These are phyloP conservation scores for Populus ilicifolia DNA, from an alignment of 345 rosid genomes.

Conservation along the genomic window DNA sequence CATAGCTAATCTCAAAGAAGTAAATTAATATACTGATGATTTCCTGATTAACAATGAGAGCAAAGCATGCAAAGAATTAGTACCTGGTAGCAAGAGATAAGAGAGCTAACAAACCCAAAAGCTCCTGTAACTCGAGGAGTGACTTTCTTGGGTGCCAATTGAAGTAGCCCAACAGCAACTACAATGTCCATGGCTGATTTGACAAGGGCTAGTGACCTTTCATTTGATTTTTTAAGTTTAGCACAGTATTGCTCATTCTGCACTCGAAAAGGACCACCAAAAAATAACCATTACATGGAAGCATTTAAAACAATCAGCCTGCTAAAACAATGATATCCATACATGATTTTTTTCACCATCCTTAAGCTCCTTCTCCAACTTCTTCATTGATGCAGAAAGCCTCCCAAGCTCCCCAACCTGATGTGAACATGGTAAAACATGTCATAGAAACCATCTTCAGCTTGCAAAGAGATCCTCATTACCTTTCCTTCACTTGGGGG, in stretches of 20 bases:
- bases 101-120: conserved; percentile 69
- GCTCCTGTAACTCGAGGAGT: conserved; percentile 93
- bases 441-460: background rate
- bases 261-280: background rate
- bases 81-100: conserved; percentile 98
- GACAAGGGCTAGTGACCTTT: conserved; percentile 73
- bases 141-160: conserved; percentile 75
- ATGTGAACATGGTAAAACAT: background rate
- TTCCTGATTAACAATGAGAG: background rate
- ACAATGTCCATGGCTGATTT: conserved; percentile 81
- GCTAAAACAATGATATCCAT: conserved; percentile 3
- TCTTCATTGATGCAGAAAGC: conserved; percentile 76
- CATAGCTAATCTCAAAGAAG: background rate
- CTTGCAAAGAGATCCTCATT: background rate
- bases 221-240: conserved; percentile 74
- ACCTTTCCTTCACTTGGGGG: background rate
- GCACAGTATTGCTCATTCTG: conserved; percentile 73
- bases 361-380: conserved; percentile 73
- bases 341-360: conserved; percentile 62
- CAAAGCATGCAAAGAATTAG: background rate
- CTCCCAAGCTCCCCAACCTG: conserved; percentile 85
- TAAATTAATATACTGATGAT: background rate
- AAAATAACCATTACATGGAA: background rate
- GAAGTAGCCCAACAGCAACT: conserved; percentile 88
- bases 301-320: background rate